phyloP scores from a whole-genome alignment of 2,329 filamentous ascomycete genomes.

The Xenoacremonium recifei region DNA sequence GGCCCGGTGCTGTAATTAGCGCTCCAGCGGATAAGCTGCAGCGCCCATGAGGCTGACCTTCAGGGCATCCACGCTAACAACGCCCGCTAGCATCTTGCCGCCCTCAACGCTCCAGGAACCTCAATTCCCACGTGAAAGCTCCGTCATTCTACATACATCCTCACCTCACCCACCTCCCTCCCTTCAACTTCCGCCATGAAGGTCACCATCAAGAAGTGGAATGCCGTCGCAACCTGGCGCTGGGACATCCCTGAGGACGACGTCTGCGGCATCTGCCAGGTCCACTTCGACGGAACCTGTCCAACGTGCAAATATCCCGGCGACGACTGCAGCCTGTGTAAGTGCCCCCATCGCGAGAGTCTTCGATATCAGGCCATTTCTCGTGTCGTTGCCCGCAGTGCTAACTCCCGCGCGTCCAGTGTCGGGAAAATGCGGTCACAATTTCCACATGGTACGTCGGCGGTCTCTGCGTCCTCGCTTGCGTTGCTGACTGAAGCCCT shows the following conservation, averaged over 20 bases:
- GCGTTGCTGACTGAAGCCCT: constrained; percentile 3
- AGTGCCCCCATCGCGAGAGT: constrained; percentile 34
- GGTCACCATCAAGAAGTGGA: constrained; percentile 90
- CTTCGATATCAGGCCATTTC: constrained; percentile 14
- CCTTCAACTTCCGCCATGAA: constrained; percentile 63
- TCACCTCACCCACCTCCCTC: neutral
- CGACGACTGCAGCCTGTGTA: constrained; percentile 90
- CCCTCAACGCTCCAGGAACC: constrained; percentile 9
- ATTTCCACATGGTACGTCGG: constrained; percentile 84
- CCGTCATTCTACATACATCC: constrained; percentile 17
- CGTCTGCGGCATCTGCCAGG: constrained; percentile 97
- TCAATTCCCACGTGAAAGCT: constrained; percentile 7
- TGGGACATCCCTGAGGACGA: constrained; percentile 98
- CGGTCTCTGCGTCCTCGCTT: constrained; percentile 3
- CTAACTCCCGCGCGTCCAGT: constrained; percentile 54
- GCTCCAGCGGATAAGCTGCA: neutral
- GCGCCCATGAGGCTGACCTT: neutral
- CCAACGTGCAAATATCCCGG: constrained; percentile 97
- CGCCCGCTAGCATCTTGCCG: neutral
- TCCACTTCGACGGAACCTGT: constrained; percentile 96
- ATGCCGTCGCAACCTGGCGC: constrained; percentile 92
- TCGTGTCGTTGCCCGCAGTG: constrained; percentile 6
- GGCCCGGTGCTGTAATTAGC: neutral
- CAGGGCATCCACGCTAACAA: neutral
- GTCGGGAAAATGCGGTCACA: constrained; percentile 94